Evolutionary conservation across 2,329 filamentous ascomycete species (phyloP).

Genomic region (Alternaria sp.): DNA sequence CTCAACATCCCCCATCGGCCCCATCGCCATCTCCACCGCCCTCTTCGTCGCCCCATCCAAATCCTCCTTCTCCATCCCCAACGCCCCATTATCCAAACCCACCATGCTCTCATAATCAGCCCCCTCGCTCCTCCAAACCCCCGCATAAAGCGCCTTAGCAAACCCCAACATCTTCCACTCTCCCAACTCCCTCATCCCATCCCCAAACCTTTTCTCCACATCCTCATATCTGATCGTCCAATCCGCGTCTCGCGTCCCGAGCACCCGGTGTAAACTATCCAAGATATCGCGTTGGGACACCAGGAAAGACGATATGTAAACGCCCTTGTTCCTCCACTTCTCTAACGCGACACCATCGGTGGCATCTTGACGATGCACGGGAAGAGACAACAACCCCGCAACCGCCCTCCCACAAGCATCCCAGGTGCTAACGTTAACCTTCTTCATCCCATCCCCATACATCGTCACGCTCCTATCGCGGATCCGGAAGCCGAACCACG

Average conservation of each 20-base stretch:
- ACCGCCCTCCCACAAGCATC: slow-evolving; percentile 37
- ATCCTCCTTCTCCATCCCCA: slow-evolving; percentile 66
- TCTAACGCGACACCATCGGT: slow-evolving; percentile 4
- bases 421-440: slow-evolving; percentile 62
- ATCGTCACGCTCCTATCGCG: slow-evolving; percentile 36
- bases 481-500: slow-evolving; percentile 49
- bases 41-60: slow-evolving; percentile 62
- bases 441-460: slow-evolving; percentile 39
- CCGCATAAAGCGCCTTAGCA: slow-evolving; percentile 57
- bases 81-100: slow-evolving; percentile 57
- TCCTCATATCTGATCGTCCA: slow-evolving; percentile 64
- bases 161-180: slow-evolving; percentile 39
- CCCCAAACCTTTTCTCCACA: slow-evolving; percentile 54
- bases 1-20: background rate
- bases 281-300: slow-evolving; percentile 68
- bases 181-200: slow-evolving; percentile 52
- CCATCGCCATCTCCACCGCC: slow-evolving; percentile 14
- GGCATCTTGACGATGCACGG: slow-evolving; percentile 29
- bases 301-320: slow-evolving; percentile 42
- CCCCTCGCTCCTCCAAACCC: slow-evolving; percentile 18
- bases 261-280: slow-evolving; percentile 64
- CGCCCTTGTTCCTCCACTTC: background rate
- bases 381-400: slow-evolving; percentile 57
- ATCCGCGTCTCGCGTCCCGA: slow-evolving; percentile 63
- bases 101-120: slow-evolving; percentile 40